Base-by-base conservation (phyloP, 169 alveolate species). In the Babesia ovis region DNA sequence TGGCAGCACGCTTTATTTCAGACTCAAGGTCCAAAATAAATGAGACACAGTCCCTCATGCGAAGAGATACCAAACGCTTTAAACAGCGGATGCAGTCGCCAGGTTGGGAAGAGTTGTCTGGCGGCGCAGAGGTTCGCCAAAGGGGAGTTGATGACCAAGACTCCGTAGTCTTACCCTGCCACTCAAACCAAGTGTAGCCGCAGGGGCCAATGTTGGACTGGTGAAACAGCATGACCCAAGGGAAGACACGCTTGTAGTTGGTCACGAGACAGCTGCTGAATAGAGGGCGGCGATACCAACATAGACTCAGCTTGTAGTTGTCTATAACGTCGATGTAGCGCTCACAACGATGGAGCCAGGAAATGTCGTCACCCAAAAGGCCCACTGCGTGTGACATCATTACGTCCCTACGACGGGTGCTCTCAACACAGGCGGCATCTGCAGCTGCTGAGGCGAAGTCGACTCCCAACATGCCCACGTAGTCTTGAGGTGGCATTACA, bases 371-470 rank as follows among this genome's bases (percentile, higher is more conserved):
- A 46, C 74, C 67, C 16, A 81, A 50, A 11, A 66, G 9, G 5
- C 89, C 85, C 0, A 81, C 58, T 34, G 72, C 80, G 37, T 81
- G 68, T 16, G 68, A 61, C 89, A 81, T 81, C 51, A 81, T 51
- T 37, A 55, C 72, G 31, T 70, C 85, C n/a, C 72, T 61, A n/a
- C 89, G 46, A 8, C 85, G 41, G 3, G 89, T 72, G 53, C 71
- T 71, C 62, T 81, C 89, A 12, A 81, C 67, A 59, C 89, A 81
- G 46, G 89, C 77, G 12, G 89, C 73, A 35, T 81, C 89, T 3
- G 89, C 89, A 0, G 89, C 89, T 5, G 85, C 59, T n/a, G 70
- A 67, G 6, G 89, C 77, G 42, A 81, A 81, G 57, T 79, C 83
- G 60, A 34, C 68, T 41, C 75, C 71, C 4, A 79, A 6, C 32